These are phyloP conservation scores for Eucalyptus leucophloia DNA, from an alignment of 345 rosid genomes.

Conservation along the genomic window DNA sequence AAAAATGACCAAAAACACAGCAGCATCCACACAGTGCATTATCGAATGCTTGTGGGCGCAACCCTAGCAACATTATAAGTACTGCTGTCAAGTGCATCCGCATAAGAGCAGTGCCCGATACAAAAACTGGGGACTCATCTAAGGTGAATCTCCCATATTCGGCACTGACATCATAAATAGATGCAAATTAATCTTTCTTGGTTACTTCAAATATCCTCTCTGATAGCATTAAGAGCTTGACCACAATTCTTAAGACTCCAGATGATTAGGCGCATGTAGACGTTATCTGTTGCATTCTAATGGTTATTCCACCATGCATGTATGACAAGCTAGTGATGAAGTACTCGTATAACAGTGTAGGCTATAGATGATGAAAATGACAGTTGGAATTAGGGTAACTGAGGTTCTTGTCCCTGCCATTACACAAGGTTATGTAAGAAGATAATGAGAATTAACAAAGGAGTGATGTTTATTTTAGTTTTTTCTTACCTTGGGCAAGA, in stretches of 20 bases:
- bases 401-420: slow-evolving; percentile 11
- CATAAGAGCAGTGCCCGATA: slow-evolving; percentile 34
- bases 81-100: slow-evolving; percentile 21
- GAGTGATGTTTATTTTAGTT: neutral
- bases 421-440: neutral
- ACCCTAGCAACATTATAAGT: neutral
- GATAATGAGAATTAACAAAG: neutral
- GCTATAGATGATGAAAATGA: slow-evolving; percentile 4
- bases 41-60: neutral
- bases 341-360: slow-evolving; percentile 7
- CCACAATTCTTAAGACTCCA: too few relatives aligned
- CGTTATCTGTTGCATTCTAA: too few relatives aligned
- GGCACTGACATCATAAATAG: neutral
- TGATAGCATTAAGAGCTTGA: slow-evolving; percentile 8
- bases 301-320: slow-evolving; percentile 21
- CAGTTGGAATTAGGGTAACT: neutral
- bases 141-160: slow-evolving; percentile 11
- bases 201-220: slow-evolving; percentile 31
- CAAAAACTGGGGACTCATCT: slow-evolving; percentile 13
- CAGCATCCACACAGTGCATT: neutral
- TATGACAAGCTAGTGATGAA: slow-evolving; percentile 3
- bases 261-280: too few relatives aligned
- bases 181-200: slow-evolving; percentile 14
- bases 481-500: slow-evolving; percentile 44
- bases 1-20: slow-evolving; percentile 28